A percentile compares a stretch with the other conserved stretches of the same genome.
These are phyloP conservation scores for Metarhizium guizhouense DNA, from an alignment of 2,329 filamentous ascomycete genomes.

Conservation along the genomic window DNA sequence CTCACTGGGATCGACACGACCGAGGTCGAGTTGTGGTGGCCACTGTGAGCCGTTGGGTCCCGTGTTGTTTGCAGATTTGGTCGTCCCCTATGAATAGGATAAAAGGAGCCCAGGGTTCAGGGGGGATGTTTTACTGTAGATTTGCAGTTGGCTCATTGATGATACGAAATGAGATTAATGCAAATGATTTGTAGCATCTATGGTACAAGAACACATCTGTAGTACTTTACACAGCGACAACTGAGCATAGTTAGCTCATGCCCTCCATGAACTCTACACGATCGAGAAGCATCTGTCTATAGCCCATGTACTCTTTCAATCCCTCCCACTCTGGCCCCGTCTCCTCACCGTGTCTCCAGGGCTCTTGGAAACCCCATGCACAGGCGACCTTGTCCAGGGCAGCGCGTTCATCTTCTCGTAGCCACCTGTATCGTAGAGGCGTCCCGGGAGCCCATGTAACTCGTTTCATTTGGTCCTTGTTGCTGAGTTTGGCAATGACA, in stretches of 20 bases:
- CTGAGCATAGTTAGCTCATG: conserved; percentile 44
- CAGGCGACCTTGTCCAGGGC: conserved; percentile 79
- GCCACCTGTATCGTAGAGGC: conserved; percentile 71
- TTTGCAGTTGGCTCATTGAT: no score
- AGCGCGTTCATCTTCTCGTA: conserved; percentile 81
- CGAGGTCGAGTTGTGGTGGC: background rate
- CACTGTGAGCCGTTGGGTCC: background rate
- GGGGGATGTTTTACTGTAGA: no score
- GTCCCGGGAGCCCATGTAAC: conserved; percentile 85
- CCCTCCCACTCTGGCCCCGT: conserved; percentile 84
- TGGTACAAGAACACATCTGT: background rate
- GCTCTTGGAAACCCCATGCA: conserved; percentile 86
- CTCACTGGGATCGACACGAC: background rate
- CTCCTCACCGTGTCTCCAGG: conserved; percentile 75
- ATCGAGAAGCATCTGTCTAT: conserved; percentile 85
- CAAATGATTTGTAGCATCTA: background rate
- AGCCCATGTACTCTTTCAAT: conserved; percentile 71
- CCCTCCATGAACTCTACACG: conserved; percentile 85
- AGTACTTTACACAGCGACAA: background rate
- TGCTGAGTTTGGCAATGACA: conserved; percentile 72
- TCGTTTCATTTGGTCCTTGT: conserved; percentile 90
- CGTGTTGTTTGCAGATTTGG: background rate
- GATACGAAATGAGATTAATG: no score
- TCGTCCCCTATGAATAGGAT: background rate
- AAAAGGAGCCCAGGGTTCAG: no score